Conservation (phyloP, 768 basidiomycete genomes). For the Coprinellus aureogranulatus region DNA sequence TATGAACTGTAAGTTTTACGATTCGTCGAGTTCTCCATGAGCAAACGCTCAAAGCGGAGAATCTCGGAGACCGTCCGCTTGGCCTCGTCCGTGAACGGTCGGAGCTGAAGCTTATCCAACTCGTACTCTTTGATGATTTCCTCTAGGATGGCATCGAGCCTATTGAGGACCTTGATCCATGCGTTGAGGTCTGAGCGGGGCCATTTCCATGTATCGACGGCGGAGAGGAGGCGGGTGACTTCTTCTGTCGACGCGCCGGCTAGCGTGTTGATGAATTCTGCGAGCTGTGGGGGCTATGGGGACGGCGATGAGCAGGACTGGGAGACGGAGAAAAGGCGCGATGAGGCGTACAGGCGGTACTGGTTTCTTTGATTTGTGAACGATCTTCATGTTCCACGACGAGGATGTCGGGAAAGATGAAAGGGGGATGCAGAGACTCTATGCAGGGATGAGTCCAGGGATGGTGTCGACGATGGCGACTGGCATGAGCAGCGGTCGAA, state of each 20-base stretch:
- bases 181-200: constrained; percentile 94
- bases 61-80: constrained; percentile 80
- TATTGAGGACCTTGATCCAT: constrained; percentile 95
- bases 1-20: constrained; percentile 95
- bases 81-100: constrained; percentile 69
- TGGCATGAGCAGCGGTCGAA: background rate
- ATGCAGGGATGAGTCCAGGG: background rate
- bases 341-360: constrained; percentile 63
- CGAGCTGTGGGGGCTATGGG: constrained; percentile 72
- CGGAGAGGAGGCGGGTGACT: constrained; percentile 61
- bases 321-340: constrained; percentile 12
- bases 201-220: constrained; percentile 87
- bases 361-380: constrained; percentile 80
- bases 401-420: constrained; percentile 37
- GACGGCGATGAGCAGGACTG: constrained; percentile 18
- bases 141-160: constrained; percentile 88
- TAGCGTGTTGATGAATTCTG: constrained; percentile 74
- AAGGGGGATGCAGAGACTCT: constrained; percentile 1
- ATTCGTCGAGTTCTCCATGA: constrained; percentile 97
- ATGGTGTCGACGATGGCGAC: constrained; percentile 9
- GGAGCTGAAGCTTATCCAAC: constrained; percentile 79
- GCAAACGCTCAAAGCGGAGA: constrained; percentile 80
- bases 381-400: constrained; percentile 82
- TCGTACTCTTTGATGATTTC: constrained; percentile 81
- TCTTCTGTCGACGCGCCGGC: constrained; percentile 66